Conservation (phyloP, 2,329 filamentous ascomycete species). For the Plenodomus tracheiphilus region DNA sequence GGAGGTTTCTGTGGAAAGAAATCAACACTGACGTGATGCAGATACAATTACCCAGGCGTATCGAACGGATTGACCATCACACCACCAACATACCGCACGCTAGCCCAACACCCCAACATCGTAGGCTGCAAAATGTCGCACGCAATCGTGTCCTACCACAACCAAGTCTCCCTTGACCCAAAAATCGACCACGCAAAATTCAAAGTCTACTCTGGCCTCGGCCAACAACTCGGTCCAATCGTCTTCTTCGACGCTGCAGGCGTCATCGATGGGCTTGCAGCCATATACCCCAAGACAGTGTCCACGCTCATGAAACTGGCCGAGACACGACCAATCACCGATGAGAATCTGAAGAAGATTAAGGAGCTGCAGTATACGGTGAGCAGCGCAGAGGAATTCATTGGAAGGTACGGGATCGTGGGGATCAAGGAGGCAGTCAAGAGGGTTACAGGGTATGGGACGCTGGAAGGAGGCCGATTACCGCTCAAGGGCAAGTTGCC, state of each 20-base stretch:
- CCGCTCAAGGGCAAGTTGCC: slow-evolving; percentile 63
- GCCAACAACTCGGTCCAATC: slow-evolving; percentile 66
- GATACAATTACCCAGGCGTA: slow-evolving; percentile 68
- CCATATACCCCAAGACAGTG: slow-evolving; percentile 66
- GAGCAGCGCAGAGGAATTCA: slow-evolving; percentile 63
- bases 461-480: slow-evolving; percentile 61
- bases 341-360: slow-evolving; percentile 52
- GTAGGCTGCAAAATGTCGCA: slow-evolving; percentile 72
- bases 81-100: slow-evolving; percentile 60
- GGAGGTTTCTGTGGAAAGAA: too few species aligned
- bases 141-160: slow-evolving; percentile 66
- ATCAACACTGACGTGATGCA: slow-evolving; percentile 29
- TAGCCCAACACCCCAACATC: slow-evolving; percentile 67
- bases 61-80: slow-evolving; percentile 66
- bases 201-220: slow-evolving; percentile 65
- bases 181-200: slow-evolving; percentile 63
- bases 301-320: slow-evolving; percentile 60
- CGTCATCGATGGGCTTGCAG: slow-evolving; percentile 68
- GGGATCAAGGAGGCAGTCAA: slow-evolving; percentile 68
- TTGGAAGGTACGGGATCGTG: slow-evolving; percentile 63
- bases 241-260: slow-evolving; percentile 66
- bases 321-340: slow-evolving; percentile 41
- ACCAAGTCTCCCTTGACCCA: slow-evolving; percentile 63
- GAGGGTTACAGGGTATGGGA: slow-evolving; percentile 62
- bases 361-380: slow-evolving; percentile 63